These are phyloP conservation scores for Ogataea pilisensis DNA, from an alignment of 805 yeast genomes.

Conservation along the genomic window DNA sequence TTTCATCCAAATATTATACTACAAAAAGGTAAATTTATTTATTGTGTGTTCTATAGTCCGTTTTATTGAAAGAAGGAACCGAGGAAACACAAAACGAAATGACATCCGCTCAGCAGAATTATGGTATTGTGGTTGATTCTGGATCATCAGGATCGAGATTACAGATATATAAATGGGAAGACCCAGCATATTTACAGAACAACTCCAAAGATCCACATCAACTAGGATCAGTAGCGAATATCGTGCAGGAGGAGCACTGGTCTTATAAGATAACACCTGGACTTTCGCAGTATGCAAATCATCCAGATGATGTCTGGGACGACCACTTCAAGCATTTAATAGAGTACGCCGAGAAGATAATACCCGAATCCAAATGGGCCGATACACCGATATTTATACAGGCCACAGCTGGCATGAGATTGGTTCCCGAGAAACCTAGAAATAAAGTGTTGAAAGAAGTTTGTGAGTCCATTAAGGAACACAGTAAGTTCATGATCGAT, in stretches of 20 bases:
- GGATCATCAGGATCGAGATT: slow-evolving; percentile 94
- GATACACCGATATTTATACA: slow-evolving; percentile 85
- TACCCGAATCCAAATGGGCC: slow-evolving; percentile 56
- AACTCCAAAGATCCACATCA: slow-evolving; percentile 30
- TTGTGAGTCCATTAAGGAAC: slow-evolving; percentile 50
- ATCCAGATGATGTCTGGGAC: slow-evolving; percentile 58
- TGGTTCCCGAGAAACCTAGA: slow-evolving; percentile 55
- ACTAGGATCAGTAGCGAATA: slow-evolving; percentile 61
- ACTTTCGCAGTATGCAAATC: slow-evolving; percentile 60
- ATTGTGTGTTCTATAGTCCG: too few species aligned
- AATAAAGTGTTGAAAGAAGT: slow-evolving; percentile 51
- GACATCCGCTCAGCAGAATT: slow-evolving; percentile 29
- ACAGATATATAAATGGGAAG: slow-evolving; percentile 78
- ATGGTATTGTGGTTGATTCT: slow-evolving; percentile 90
- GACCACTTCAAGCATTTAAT: slow-evolving; percentile 65
- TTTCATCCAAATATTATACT: too few species aligned
- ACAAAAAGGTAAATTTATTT: too few species aligned
- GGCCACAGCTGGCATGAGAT: slow-evolving; percentile 97
- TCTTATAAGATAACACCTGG: slow-evolving; percentile 77
- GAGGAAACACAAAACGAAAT: background rate
- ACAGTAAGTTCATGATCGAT: slow-evolving; percentile 52
- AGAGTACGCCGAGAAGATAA: slow-evolving; percentile 60
- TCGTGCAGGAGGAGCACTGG: slow-evolving; percentile 66
- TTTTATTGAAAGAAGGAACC: too few species aligned
- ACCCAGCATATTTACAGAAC: slow-evolving; percentile 35